Conservation (phyloP, 2,329 filamentous ascomycete species). For the Septoria linicola region DNA sequence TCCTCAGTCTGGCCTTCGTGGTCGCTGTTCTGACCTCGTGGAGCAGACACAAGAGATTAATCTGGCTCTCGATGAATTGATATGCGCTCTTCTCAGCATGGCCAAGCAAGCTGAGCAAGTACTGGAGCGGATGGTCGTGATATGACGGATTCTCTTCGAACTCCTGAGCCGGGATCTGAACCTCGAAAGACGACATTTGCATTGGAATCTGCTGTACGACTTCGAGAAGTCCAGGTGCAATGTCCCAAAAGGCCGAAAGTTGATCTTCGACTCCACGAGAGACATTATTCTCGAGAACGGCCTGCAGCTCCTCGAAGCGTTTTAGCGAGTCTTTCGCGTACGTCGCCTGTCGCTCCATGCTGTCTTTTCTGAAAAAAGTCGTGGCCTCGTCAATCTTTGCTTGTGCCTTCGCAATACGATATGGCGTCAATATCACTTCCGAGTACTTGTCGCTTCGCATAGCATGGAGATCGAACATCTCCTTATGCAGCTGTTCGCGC, state of each 20-base stretch:
- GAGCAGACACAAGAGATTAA: conserved; percentile 81
- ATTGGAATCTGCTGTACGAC: conserved; percentile 76
- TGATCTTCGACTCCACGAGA: conserved; percentile 86
- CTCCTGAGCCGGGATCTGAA: conserved; percentile 76
- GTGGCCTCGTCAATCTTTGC: conserved; percentile 78
- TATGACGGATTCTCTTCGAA: conserved; percentile 85
- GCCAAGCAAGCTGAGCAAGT: conserved; percentile 78
- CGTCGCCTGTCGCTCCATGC: conserved; percentile 64
- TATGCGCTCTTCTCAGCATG: conserved; percentile 92
- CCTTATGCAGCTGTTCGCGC: conserved; percentile 81
- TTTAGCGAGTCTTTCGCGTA: conserved; percentile 71
- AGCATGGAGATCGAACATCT: conserved; percentile 78
- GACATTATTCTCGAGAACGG: conserved; percentile 80
- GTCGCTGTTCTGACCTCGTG: conserved; percentile 86
- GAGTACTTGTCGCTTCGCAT: conserved; percentile 82
- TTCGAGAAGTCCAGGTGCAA: conserved; percentile 76
- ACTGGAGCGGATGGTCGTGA: conserved; percentile 77
- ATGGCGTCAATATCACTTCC: conserved; percentile 78
- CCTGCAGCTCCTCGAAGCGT: conserved; percentile 73
- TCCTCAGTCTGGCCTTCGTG: conserved; percentile 65
- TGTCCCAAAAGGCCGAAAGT: conserved; percentile 95
- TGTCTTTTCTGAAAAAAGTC: conserved; percentile 79
- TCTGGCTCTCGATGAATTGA: conserved; percentile 95
- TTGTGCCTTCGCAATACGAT: conserved; percentile 67
- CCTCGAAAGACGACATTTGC: conserved; percentile 58